Base-by-base conservation (phyloP, 352 stramenopile genomes). In the Achlya hypogyna region DNA sequence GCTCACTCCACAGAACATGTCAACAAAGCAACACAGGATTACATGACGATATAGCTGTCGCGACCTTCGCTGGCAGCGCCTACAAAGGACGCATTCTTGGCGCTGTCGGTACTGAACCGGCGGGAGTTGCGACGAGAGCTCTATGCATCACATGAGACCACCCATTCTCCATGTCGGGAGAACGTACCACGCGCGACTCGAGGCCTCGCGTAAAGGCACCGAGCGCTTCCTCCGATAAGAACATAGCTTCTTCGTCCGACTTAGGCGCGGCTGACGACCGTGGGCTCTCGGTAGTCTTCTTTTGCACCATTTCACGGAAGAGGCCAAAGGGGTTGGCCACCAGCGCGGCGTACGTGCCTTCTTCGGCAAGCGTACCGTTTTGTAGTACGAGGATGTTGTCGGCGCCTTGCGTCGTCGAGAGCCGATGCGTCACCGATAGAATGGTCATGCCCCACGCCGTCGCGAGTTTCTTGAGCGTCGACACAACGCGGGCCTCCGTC, bases 281-380 rank as follows among this genome's bases (percentile, higher is more conserved):
- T 1, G 38, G 38, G 38, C 38, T 45, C 12, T 45, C 38, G 12
- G 38, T n/a, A 10, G 38, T 18, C 32, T 51, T 47, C 31, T 38
- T 51, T 12, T 64, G 81, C 32, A 92, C 74, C 86, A 94, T 91
- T 73, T 93, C 82, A 1, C 18, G 31, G 54, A 78, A 87, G 51
- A 94, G 90, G 8, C 90, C 69, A 8, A 81, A 79, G 10, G 79
- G 78, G 64, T 85, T 78, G 23, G 74, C 74, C 25, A 93, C 76
- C 12, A 95, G 62, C 34, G 77, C 74, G 18, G 91, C 82, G 59
- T 93, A 93, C 1, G 76, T 78, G 40, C 60, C 60, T 6, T 27
- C 51, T 54, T 68, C 60, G 35, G 29, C 42, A 6, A 68, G 22
- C 12, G 18, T 56, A 5, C 60, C 60, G 10, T 58, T 29, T 22